Evolutionary conservation across 2,329 filamentous ascomycete species (phyloP).

Genomic region (Basipetospora chlamydospora): DNA sequence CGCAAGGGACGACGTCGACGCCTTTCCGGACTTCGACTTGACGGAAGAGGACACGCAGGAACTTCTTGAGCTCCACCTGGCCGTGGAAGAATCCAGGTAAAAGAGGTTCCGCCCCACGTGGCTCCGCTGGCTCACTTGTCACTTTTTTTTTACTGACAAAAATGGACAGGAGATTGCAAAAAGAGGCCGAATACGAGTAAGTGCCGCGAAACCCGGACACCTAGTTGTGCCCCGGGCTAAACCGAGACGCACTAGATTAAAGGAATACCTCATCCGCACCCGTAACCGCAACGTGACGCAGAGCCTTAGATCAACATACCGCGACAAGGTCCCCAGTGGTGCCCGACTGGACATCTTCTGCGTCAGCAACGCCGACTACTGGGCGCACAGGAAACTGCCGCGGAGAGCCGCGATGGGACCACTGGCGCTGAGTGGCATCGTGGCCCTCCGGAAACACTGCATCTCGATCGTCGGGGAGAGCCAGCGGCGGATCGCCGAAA

Average conservation of each 20-base stretch:
- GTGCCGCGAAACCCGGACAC: no score
- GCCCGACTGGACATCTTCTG: slow-evolving; percentile 24
- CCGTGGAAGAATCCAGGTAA: not conserved
- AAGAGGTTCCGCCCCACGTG: no score
- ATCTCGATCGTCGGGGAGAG: slow-evolving; percentile 28
- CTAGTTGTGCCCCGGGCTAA: no score
- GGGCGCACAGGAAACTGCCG: slow-evolving; percentile 17
- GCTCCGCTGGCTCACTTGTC: not conserved
- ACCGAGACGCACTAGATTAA: no score
- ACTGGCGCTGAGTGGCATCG: slow-evolving; percentile 27
- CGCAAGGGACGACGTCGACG: slow-evolving; percentile 7
- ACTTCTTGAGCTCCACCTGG: not conserved
- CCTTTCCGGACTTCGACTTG: no score
- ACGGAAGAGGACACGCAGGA: no score
- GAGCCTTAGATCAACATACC: slow-evolving; percentile 17
- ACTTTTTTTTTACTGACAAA: no score
- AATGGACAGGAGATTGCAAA: no score
- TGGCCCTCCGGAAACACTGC: slow-evolving; percentile 25
- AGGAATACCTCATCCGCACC: slow-evolving; percentile 19
- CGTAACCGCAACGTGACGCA: slow-evolving; percentile 21
- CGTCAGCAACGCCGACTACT: slow-evolving; percentile 28
- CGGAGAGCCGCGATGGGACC: slow-evolving; percentile 13
- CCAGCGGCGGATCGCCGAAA: slow-evolving; percentile 19
- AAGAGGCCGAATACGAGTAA: not conserved
- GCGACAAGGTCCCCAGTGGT: slow-evolving; percentile 10